Evolutionary conservation across 352 stramenopile genomes (phyloP), one percentile per base, ranked within the genome.

Genomic region (Phytophthora podocarpi): DNA sequence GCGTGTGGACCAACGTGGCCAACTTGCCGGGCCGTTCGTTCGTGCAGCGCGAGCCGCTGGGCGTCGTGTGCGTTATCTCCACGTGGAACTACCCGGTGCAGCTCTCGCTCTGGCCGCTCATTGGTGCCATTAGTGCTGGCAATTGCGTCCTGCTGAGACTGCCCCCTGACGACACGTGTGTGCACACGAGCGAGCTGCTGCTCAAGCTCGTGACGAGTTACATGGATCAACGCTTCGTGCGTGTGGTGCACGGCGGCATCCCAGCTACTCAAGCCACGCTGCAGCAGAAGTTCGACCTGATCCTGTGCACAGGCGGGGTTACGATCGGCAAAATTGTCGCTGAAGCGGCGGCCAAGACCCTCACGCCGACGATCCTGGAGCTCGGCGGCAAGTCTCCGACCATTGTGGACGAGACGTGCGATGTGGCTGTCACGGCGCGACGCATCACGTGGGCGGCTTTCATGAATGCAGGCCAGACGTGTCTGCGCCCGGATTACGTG

Each of bases 351-450:
- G 95, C 97, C 3, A 95, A 97, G 78, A 91, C 94, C 35, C 70
- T 99, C 11, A 99, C 97, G 24, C 97, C 97, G 1, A 85, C 87
- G 7, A 78, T 98, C 9, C 69, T 99, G 4, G 97, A 99, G 68
- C 80, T 99, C 6, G 97, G 97, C 34, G 97, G 97, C 41, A 98
- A 98, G 70, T 87, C 75, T 15, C 94, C 94, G 0, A 73, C 71
- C 7, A 89, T 97, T 65, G 74, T 98, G 23, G 87, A 96, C 40
- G 71, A 88, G 28, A 80, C 79, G 31, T 62, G 70, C n/a, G 51
- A 90, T 34, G 3, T 89, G 16, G 59, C 63, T 3, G 70, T 95
- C 24, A 70, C 91, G 1, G 85, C 81, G 5, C 26, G 82, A 40
- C 79, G 96, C 5, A 83, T 99, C 32, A 66, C 90, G 7, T 98